Conservation (phyloP, 1,139 yeast species). For the Ashbya aceris region DNA sequence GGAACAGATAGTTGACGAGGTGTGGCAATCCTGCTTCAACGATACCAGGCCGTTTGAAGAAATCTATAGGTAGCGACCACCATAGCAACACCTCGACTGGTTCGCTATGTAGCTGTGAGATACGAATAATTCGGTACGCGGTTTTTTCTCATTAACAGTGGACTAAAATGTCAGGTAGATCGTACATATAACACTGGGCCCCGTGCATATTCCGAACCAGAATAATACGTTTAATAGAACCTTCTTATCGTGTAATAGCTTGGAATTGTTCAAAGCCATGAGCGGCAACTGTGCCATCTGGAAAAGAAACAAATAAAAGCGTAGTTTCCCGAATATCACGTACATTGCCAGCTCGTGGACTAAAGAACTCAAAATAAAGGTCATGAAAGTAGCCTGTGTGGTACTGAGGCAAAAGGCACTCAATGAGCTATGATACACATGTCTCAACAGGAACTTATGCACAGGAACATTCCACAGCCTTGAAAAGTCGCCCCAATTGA, state of each 20-base stretch:
- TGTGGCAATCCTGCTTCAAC: constrained; percentile 86
- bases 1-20: constrained; percentile 67
- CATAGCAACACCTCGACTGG: neutral
- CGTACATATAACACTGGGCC: constrained; percentile 84
- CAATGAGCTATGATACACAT: constrained; percentile 87
- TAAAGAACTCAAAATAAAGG: constrained; percentile 72
- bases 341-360: constrained; percentile 92
- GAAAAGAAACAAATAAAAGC: constrained; percentile 69
- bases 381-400: constrained; percentile 60
- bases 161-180: constrained; percentile 66
- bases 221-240: constrained; percentile 73
- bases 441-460: constrained; percentile 81
- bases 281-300: constrained; percentile 75
- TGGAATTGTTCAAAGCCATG: constrained; percentile 44
- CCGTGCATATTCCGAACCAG: constrained; percentile 87
- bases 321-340: constrained; percentile 65
- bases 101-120: neutral
- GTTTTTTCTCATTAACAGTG: neutral
- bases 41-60: constrained; percentile 96
- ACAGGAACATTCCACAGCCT: constrained; percentile 94
- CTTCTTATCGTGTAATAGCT: constrained; percentile 43
- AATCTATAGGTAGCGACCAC: constrained; percentile 40
- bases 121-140: neutral
- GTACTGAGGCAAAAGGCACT: constrained; percentile 64
- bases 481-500: constrained; percentile 89